These are phyloP conservation scores for Gilbertella persicaria DNA, from an alignment of 371 early-diverging fungal genomes.

Conservation along the genomic window DNA sequence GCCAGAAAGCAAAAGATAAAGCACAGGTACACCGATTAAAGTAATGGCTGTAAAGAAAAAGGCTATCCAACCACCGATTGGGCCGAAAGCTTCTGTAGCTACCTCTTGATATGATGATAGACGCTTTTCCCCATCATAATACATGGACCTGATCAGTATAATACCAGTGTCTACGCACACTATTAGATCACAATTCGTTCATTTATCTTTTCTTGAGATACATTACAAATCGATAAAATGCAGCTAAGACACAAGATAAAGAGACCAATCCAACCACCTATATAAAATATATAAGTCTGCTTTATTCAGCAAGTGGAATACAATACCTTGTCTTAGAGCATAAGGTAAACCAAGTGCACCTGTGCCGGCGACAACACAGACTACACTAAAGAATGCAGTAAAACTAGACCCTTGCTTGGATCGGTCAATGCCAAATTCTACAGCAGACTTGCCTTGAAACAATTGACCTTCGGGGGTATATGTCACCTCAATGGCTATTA, in stretches of 20 bases:
- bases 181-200: slow-evolving; percentile 50
- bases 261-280: slow-evolving; percentile 26
- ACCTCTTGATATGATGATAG: slow-evolving; percentile 54
- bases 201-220: slow-evolving; percentile 23
- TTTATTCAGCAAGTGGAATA: slow-evolving; percentile 58
- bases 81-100: slow-evolving; percentile 67
- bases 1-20: slow-evolving; percentile 75
- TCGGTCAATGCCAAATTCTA: slow-evolving; percentile 21
- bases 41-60: slow-evolving; percentile 68
- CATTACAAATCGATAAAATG: slow-evolving; percentile 44
- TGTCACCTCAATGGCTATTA: no score
- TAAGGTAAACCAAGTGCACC: slow-evolving; percentile 85
- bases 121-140: slow-evolving; percentile 57
- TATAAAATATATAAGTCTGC: background rate
- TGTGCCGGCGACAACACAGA: slow-evolving; percentile 84
- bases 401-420: slow-evolving; percentile 32
- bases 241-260: slow-evolving; percentile 43
- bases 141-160: slow-evolving; percentile 74
- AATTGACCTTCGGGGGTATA: no score
- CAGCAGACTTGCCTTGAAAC: background rate
- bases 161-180: slow-evolving; percentile 58
- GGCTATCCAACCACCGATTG: slow-evolving; percentile 58
- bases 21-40: slow-evolving; percentile 66
- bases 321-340: slow-evolving; percentile 70
- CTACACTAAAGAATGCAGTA: slow-evolving; percentile 63